Conservation (phyloP, 352 stramenopile species). For the Globisporangium cederbergense region DNA sequence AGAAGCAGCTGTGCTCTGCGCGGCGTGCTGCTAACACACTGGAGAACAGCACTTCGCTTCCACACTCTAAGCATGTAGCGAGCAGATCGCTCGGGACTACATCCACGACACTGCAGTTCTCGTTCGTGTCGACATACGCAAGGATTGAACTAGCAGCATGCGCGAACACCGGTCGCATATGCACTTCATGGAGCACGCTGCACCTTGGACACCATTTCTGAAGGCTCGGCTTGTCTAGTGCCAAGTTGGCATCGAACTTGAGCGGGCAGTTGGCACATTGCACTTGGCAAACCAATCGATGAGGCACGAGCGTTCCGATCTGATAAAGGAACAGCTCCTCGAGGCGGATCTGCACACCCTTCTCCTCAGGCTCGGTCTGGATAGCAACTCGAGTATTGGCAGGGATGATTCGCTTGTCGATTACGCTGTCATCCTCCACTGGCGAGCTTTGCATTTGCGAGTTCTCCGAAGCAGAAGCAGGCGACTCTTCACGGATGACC, state of each 20-base stretch:
- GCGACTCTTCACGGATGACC: conserved; percentile 32
- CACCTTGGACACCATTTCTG: conserved; percentile 83
- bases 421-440: conserved; percentile 16
- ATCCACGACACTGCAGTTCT: conserved; percentile 71
- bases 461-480: not conserved
- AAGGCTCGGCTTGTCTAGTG: conserved; percentile 35
- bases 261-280: conserved; percentile 74
- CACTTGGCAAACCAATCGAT: conserved; percentile 60
- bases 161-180: conserved; percentile 62
- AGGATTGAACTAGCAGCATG: conserved; percentile 61
- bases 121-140: conserved; percentile 60
- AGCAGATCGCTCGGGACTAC: conserved; percentile 68
- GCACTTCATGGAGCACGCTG: conserved; percentile 66
- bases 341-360: conserved; percentile 52
- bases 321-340: conserved; percentile 75
- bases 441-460: not conserved
- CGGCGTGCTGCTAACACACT: conserved; percentile 46
- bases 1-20: conserved; percentile 63
- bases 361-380: conserved; percentile 47
- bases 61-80: conserved; percentile 67
- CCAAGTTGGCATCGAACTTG: conserved; percentile 59
- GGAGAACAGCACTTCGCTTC: conserved; percentile 59
- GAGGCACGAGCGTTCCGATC: conserved; percentile 69
- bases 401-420: conserved; percentile 52
- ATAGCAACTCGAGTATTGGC: conserved; percentile 39